These are phyloP conservation scores for Pistacia vera DNA, from an alignment of 345 rosid species.

Conservation along the genomic window DNA sequence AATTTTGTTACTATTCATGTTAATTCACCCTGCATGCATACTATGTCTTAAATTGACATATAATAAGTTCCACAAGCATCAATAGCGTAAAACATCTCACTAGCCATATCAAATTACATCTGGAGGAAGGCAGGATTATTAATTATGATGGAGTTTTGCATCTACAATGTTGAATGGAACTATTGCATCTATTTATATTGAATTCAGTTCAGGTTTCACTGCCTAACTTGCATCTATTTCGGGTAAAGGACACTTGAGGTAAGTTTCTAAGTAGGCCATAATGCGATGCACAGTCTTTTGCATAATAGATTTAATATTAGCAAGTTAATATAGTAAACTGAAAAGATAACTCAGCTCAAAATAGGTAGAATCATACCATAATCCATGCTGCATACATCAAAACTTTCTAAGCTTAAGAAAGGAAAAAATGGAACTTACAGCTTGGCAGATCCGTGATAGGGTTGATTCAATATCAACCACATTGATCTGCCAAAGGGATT, in stretches of 20 bases:
- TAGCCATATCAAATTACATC: background rate
- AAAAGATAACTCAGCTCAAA: slow-evolving; percentile 1
- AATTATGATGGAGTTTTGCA: background rate
- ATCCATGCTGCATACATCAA: background rate
- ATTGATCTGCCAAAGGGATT: slow-evolving; percentile 93
- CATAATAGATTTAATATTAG: background rate
- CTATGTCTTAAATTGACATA: background rate
- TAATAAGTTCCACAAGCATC: background rate
- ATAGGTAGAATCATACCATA: background rate
- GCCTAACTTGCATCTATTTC: background rate
- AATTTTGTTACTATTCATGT: background rate
- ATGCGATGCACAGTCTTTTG: background rate
- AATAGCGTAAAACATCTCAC: background rate
- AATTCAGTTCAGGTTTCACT: background rate
- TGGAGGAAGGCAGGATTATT: background rate
- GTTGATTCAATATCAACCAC: slow-evolving; percentile 92
- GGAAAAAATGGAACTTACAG: slow-evolving; percentile 48
- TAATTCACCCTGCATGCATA: background rate
- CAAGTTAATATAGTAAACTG: background rate
- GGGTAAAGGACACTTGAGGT: background rate
- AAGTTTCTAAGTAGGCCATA: background rate
- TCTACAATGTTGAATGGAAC: background rate
- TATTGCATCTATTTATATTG: background rate
- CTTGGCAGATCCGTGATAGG: slow-evolving; percentile 75
- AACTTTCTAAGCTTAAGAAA: background rate